Evolutionary conservation across 2,329 filamentous ascomycete species (phyloP), one percentile per base, ranked within the genome.

Genomic region (Aspergillus proliferans): DNA sequence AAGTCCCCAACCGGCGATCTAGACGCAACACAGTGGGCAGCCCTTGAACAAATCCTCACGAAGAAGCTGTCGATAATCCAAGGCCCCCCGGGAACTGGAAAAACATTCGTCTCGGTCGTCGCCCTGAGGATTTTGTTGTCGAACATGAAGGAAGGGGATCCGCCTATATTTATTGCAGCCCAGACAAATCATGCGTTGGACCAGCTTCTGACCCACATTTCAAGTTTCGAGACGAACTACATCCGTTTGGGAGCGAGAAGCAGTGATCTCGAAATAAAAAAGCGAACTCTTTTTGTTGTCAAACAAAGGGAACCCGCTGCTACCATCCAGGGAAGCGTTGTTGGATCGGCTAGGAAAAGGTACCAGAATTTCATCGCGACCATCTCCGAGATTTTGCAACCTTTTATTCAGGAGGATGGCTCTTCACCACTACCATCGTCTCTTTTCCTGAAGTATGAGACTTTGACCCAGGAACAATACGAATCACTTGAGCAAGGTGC

Each of bases 151-250:
- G 58, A 62, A 1, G 73, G 68, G 0, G 81, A 85, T 49, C 78
- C 83, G 7, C 87, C 87, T 0, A 83, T 96, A 26, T 76, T 95
- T 18, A 76, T 95, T 3, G 80, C 89, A 0, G 89, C 88, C 6
- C 89, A 95, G 59, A 96, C 90, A 0, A 96, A 96, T 51, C 89
- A 95, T 66, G 90, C 90, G 0, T 72, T 95, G 0, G 90, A 96
- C 58, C 90, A 95, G 62, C 74, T 96, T 0, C 73, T 95, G 0
- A 70, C 72, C 1, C 81, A 85, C 47, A 75, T 89, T 14, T 73
- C 82, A 1, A 62, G 71, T 5, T 86, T 85, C 56, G 83, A 86
- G 57, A 66, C 71, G 0, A 76, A 81, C 1, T 83, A 90, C 49
- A 71, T 85, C 44, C 79, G 85, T 7, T 69, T 88, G 8, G 89